phyloP scores from a whole-genome alignment of 2,329 filamentous ascomycete species.

The Periconia digitata region DNA sequence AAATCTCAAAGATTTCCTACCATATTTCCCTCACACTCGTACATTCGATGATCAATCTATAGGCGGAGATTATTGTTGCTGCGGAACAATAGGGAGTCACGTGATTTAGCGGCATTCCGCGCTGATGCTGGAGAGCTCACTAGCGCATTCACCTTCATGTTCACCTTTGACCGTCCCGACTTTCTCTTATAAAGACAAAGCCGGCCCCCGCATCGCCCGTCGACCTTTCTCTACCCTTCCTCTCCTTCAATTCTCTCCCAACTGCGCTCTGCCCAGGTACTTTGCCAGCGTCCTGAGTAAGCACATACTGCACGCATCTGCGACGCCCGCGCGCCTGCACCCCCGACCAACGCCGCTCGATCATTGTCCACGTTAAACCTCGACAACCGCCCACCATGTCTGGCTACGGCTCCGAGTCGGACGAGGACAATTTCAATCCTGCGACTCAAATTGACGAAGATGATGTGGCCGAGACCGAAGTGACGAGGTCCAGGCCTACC shows the following conservation, averaged over 20 bases:
- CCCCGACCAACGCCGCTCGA: neutral
- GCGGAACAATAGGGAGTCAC: neutral
- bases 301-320: neutral
- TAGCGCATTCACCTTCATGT: constrained; percentile 25
- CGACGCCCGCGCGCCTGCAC: neutral
- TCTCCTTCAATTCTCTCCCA: neutral
- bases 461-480: constrained; percentile 29
- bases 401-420: constrained; percentile 43
- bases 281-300: neutral
- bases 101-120: neutral
- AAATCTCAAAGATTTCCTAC: too few species aligned
- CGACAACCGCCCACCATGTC: constrained; percentile 24
- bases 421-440: constrained; percentile 90
- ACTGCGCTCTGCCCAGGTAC: neutral
- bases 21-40: too few species aligned
- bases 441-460: constrained; percentile 70
- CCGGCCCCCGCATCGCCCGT: constrained; percentile 9
- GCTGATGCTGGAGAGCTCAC: neutral
- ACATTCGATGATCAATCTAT: too few species aligned
- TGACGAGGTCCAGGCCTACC: constrained; percentile 37
- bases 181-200: constrained; percentile 20
- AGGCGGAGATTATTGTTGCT: too few species aligned
- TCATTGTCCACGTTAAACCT: neutral
- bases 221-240: constrained; percentile 1
- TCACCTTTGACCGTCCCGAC: constrained; percentile 12